Percentiles rank a stretch among this genome's conserved stretches.
Conservation (phyloP, 768 basidiomycete species). For the Suillus occidentalis region DNA sequence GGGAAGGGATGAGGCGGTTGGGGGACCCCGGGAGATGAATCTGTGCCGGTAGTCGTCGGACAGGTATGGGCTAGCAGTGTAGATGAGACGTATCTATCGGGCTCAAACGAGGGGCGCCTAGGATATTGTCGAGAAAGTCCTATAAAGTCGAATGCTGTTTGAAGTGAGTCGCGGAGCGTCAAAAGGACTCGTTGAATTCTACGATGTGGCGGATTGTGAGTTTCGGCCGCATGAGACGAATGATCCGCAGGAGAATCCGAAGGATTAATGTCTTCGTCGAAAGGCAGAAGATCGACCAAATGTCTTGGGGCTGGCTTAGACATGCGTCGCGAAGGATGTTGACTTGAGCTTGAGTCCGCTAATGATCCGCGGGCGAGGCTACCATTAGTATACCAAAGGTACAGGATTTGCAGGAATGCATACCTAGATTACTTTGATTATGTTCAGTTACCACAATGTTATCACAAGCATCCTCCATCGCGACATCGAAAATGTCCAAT, state of each 20-base stretch:
- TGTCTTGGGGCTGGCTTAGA: background rate
- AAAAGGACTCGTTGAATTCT: background rate
- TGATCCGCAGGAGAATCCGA: background rate
- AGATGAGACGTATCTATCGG: background rate
- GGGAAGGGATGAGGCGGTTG: conserved; percentile 4
- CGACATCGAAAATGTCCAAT: background rate
- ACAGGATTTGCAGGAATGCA: background rate
- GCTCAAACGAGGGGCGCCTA: background rate
- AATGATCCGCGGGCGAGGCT: too few relatives aligned
- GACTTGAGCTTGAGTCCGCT: background rate
- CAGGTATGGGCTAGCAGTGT: background rate
- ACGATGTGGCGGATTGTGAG: background rate
- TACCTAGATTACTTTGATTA: background rate
- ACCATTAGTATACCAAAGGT: too few relatives aligned
- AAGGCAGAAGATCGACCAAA: background rate
- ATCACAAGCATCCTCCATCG: background rate
- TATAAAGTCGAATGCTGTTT: background rate
- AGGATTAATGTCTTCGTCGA: background rate
- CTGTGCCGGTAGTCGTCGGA: background rate
- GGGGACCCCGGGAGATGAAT: background rate
- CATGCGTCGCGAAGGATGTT: background rate
- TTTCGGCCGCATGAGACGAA: accelerated
- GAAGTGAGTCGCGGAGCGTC: background rate
- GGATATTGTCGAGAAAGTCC: background rate
- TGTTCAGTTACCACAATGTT: too few relatives aligned